Conservation (phyloP, 805 yeast genomes). For the Ogataea pilisensis region DNA sequence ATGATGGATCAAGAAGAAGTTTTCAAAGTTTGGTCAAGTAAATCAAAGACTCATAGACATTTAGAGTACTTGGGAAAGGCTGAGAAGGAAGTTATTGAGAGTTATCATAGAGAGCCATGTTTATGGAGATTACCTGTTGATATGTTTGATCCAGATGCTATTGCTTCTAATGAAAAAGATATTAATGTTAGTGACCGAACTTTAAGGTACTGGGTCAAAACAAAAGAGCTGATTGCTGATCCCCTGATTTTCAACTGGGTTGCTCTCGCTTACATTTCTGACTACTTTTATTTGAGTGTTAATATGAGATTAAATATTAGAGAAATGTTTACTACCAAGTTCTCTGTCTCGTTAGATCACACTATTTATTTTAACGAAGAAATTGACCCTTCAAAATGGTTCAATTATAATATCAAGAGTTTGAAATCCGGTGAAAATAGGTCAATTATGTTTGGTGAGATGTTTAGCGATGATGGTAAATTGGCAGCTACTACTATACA, state of each 20-base stretch:
- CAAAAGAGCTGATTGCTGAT: slow-evolving; percentile 22
- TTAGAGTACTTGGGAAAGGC: slow-evolving; percentile 22
- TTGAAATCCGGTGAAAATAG: slow-evolving; percentile 49
- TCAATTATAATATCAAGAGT: slow-evolving; percentile 44
- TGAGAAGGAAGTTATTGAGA: slow-evolving; percentile 17
- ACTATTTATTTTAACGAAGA: slow-evolving; percentile 59
- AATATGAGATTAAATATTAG: slow-evolving; percentile 48
- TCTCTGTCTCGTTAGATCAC: slow-evolving; percentile 64
- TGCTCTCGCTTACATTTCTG: slow-evolving; percentile 57
- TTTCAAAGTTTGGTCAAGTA: slow-evolving; percentile 27
- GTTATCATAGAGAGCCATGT: slow-evolving; percentile 32
- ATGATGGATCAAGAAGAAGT: slow-evolving; percentile 27
- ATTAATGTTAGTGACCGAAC: slow-evolving; percentile 21
- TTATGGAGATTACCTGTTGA: slow-evolving; percentile 31
- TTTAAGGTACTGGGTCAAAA: slow-evolving; percentile 30
- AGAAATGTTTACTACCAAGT: slow-evolving; percentile 41
- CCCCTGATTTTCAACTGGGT: slow-evolving; percentile 43
- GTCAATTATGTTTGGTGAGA: slow-evolving; percentile 54
- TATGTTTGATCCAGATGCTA: slow-evolving; percentile 29
- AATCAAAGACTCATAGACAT: slow-evolving; percentile 18
- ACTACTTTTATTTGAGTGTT: slow-evolving; percentile 49
- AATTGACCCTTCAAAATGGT: slow-evolving; percentile 42
- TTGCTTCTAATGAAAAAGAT: slow-evolving; percentile 16
- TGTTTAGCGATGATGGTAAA: slow-evolving; percentile 45
- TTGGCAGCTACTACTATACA: slow-evolving; percentile 61